A percentile compares a stretch with the other conserved stretches of the same genome.
Evolutionary conservation across 2,329 filamentous ascomycete species (phyloP).

Genomic region (Pseudogymnoascus sp.): DNA sequence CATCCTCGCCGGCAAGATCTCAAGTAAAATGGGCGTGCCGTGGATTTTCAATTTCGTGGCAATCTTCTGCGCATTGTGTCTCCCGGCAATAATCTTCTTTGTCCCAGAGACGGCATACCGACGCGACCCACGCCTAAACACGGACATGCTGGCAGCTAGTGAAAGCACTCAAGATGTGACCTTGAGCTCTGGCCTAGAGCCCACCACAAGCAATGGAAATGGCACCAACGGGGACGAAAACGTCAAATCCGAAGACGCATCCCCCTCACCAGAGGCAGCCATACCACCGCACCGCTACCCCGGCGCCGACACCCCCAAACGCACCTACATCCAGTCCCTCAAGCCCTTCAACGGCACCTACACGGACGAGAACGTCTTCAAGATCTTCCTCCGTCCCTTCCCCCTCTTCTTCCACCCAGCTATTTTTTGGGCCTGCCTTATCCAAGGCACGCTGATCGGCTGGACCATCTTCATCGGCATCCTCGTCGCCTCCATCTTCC

Average conservation of each 20-base stretch:
- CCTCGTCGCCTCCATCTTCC: slow-evolving; percentile 73
- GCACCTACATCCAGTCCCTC: slow-evolving; percentile 52
- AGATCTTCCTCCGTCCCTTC: slow-evolving; percentile 64
- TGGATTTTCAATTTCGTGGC: slow-evolving; percentile 87
- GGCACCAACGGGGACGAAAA: background rate
- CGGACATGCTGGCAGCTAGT: slow-evolving; percentile 46
- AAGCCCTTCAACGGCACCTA: slow-evolving; percentile 75
- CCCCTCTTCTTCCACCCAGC: slow-evolving; percentile 78
- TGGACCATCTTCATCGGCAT: slow-evolving; percentile 94
- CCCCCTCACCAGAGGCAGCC: slow-evolving; percentile 4
- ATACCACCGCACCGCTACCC: slow-evolving; percentile 5
- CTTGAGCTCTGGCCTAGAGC: background rate
- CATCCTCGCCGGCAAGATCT: slow-evolving; percentile 85
- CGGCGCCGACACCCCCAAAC: slow-evolving; percentile 34
- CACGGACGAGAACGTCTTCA: slow-evolving; percentile 65
- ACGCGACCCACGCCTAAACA: slow-evolving; percentile 61
- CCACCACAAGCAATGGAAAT: background rate
- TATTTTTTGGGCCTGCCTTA: slow-evolving; percentile 71
- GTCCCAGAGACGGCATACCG: slow-evolving; percentile 79
- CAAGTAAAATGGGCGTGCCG: slow-evolving; percentile 65
- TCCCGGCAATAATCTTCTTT: slow-evolving; percentile 68
- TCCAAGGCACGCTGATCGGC: slow-evolving; percentile 84
- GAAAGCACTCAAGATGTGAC: background rate
- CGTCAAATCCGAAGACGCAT: background rate
- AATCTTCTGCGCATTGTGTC: slow-evolving; percentile 66